A percentile compares a stretch with the other conserved stretches of the same genome.
Evolutionary conservation across 805 yeast genomes (phyloP).

Genomic region (Sporopachydermia lactativora): DNA sequence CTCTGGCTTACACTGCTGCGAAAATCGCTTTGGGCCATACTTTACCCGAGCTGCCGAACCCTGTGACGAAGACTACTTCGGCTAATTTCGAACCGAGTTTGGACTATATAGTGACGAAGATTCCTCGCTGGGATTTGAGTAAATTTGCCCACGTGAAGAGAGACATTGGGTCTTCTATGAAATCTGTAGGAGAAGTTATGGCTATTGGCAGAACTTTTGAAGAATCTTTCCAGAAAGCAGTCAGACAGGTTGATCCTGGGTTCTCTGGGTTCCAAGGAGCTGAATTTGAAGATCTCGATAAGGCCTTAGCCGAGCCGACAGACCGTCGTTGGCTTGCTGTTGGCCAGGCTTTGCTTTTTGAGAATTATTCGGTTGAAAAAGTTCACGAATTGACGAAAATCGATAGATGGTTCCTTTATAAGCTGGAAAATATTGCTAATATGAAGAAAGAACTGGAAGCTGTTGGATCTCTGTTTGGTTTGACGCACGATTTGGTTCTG

Average conservation of each 20-base stretch:
- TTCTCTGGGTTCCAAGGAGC: slow-evolving; percentile 83
- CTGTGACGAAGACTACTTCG: slow-evolving; percentile 89
- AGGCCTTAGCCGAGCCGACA: slow-evolving; percentile 70
- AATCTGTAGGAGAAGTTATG: slow-evolving; percentile 99
- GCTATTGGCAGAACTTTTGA: slow-evolving; percentile 96
- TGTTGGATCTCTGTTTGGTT: slow-evolving; percentile 38
- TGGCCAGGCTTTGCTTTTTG: slow-evolving; percentile 90
- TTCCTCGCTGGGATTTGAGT: slow-evolving; percentile 96
- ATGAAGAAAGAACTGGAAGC: slow-evolving; percentile 72
- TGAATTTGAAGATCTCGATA: slow-evolving; percentile 53
- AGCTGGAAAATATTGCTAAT: slow-evolving; percentile 83
- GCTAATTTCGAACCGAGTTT: slow-evolving; percentile 96
- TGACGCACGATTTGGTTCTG: slow-evolving; percentile 55
- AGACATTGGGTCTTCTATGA: slow-evolving; percentile 92
- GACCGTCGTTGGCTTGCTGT: slow-evolving; percentile 97
- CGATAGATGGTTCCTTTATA: slow-evolving; percentile 92
- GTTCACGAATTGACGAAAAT: slow-evolving; percentile 88
- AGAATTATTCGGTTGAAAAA: slow-evolving; percentile 78
- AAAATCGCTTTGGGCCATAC: slow-evolving; percentile 92
- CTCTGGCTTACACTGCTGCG: slow-evolving; percentile 97
- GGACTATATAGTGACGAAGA: slow-evolving; percentile 93
- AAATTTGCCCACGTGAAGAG: slow-evolving; percentile 93
- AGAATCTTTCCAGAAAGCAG: slow-evolving; percentile 95
- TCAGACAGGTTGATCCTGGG: slow-evolving; percentile 90
- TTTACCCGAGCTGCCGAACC: slow-evolving; percentile 88